Evolutionary conservation across 176 grass and related monocot genomes (phyloP).

Genomic region (Tillandsia fasciculata): DNA sequence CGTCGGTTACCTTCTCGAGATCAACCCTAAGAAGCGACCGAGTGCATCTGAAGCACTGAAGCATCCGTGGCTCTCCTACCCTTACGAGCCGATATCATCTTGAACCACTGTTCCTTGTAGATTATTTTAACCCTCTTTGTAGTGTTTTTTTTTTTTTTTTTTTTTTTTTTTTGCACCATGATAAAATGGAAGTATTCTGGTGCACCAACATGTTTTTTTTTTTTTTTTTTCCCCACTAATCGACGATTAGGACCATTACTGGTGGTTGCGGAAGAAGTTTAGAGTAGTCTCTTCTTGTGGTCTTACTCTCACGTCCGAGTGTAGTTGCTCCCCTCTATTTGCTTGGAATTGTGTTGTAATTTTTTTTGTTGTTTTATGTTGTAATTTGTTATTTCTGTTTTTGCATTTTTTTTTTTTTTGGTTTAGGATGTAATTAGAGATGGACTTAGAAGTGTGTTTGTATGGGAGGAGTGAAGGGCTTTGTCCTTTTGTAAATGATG

Average conservation of each 20-base stretch:
- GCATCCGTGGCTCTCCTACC: conserved; percentile 97
- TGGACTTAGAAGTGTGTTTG: not conserved
- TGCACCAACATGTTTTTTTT: not conserved
- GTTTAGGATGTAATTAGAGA: not conserved
- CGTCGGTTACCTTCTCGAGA: conserved; percentile 70
- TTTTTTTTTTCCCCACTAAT: not conserved
- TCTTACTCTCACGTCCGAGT: not conserved
- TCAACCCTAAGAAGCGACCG: conserved; percentile 89
- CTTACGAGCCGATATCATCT: conserved; percentile 97
- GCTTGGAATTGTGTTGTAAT: not conserved
- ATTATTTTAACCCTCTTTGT: not conserved
- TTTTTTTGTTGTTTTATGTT: not conserved
- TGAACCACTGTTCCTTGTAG: conserved; percentile 23
- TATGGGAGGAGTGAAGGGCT: not conserved
- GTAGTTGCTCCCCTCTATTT: not conserved
- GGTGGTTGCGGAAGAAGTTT: not conserved
- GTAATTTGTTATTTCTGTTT: too few species aligned
- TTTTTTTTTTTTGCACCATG: not conserved
- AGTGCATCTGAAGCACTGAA: conserved; percentile 79
- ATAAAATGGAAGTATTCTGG: not conserved
- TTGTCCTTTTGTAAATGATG: conserved; percentile 24
- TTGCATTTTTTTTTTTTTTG: not conserved
- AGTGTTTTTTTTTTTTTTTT: not conserved
- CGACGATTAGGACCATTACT: not conserved
- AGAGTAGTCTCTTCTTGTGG: not conserved